A percentile compares a stretch with the other conserved stretches of the same genome.
phyloP scores from a whole-genome alignment of 805 yeast genomes.

The Zygoascus bituminiphila region DNA sequence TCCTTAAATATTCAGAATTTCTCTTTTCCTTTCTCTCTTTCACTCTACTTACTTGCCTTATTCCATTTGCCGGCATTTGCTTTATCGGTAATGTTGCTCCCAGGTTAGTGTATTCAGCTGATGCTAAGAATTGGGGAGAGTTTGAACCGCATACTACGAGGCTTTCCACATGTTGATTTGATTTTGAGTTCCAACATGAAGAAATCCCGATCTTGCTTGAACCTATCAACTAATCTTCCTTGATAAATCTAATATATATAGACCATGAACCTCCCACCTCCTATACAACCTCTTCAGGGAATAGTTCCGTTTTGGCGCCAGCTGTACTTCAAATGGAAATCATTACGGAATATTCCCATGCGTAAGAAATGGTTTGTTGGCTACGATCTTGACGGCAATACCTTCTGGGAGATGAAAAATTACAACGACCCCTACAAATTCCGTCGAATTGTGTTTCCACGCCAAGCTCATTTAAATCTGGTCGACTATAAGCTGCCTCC shows the following conservation, averaged over 20 bases:
- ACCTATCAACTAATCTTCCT: too few species aligned
- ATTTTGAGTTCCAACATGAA: too few species aligned
- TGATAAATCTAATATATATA: too few species aligned
- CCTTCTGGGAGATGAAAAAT: conserved; percentile 73
- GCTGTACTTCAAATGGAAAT: conserved; percentile 47
- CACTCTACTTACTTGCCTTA: neutral
- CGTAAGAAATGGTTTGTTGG: conserved; percentile 58
- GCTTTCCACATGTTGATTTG: too few species aligned
- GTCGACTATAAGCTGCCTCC: conserved; percentile 55
- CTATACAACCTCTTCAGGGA: conserved; percentile 43
- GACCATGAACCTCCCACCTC: neutral
- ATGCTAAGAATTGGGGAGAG: too few species aligned
- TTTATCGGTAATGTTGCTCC: too few species aligned
- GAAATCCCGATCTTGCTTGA: too few species aligned
- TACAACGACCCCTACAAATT: conserved; percentile 43
- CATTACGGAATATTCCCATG: conserved; percentile 59
- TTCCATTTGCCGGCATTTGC: too few species aligned
- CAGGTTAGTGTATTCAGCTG: too few species aligned
- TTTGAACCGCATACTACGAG: too few species aligned
- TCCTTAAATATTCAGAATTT: too few species aligned
- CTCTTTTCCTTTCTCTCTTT: too few species aligned
- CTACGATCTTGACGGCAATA: conserved; percentile 75
- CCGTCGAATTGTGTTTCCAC: conserved; percentile 58
- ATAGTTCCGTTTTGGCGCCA: conserved; percentile 45
- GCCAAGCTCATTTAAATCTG: conserved; percentile 37